Conservation (phyloP, 208 protist species). For the Phytomonas francai region DNA sequence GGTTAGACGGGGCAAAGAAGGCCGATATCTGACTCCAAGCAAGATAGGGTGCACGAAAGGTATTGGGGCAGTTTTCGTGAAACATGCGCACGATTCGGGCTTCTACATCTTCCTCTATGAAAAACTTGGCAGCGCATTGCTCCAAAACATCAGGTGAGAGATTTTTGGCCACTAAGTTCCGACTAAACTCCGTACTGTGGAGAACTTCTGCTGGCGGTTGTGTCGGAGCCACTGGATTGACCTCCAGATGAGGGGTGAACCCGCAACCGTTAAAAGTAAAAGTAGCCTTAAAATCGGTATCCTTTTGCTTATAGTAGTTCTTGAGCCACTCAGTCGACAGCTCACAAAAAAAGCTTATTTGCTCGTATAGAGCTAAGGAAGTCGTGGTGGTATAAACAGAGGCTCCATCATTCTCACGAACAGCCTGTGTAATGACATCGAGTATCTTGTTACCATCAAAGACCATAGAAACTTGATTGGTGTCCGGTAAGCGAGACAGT, state of each 20-base stretch:
- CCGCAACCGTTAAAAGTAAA: slow-evolving; percentile 63
- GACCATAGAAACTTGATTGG: slow-evolving; percentile 42
- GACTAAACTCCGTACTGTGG: slow-evolving; percentile 8
- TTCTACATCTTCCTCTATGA: slow-evolving; percentile 77
- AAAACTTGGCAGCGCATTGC: slow-evolving; percentile 43
- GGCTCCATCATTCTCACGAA: slow-evolving; percentile 41
- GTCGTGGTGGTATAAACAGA: slow-evolving; percentile 66
- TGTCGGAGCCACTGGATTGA: slow-evolving; percentile 17
- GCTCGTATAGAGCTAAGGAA: slow-evolving; percentile 54
- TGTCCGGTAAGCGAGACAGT: slow-evolving; percentile 33
- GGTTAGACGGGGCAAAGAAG: slow-evolving; percentile 41
- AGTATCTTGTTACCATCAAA: slow-evolving; percentile 82
- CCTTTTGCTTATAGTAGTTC: slow-evolving; percentile 9
- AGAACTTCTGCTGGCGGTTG: slow-evolving; percentile 15
- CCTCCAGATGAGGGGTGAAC: slow-evolving; percentile 22
- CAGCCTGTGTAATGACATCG: slow-evolving; percentile 51
- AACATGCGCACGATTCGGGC: slow-evolving; percentile 57
- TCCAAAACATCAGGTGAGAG: slow-evolving; percentile 27
- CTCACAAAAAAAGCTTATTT: slow-evolving; percentile 32
- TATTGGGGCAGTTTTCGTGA: slow-evolving; percentile 35
- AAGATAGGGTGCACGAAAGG: slow-evolving; percentile 76
- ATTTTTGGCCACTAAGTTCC: slow-evolving; percentile 8
- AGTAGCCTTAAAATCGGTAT: slow-evolving; percentile 30
- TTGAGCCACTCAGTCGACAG: slow-evolving; percentile 17
- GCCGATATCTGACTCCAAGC: slow-evolving; percentile 84